Conservation (phyloP, 768 basidiomycete genomes). For the Amanita subjunquillea region DNA sequence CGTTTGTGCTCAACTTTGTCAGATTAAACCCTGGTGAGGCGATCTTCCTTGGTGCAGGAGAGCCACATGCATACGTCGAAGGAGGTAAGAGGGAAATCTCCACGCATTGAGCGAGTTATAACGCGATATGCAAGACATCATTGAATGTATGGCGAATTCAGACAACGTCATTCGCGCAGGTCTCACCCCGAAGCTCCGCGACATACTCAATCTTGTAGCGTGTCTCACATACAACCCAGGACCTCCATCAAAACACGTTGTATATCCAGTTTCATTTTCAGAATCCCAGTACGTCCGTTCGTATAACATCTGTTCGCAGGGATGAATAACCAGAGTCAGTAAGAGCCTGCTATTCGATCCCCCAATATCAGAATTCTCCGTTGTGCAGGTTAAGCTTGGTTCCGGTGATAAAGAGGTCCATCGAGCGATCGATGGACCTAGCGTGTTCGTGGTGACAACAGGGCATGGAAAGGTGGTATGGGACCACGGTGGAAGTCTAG, state of each 20-base stretch:
- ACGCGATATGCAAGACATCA: conserved; percentile 56
- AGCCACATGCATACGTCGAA: conserved; percentile 92
- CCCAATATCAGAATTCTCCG: conserved; percentile 89
- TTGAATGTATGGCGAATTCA: conserved; percentile 98
- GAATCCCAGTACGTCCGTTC: background rate
- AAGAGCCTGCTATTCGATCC: conserved; percentile 66
- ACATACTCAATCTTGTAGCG: conserved; percentile 81
- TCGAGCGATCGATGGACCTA: conserved; percentile 67
- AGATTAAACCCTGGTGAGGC: conserved; percentile 75
- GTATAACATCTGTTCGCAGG: background rate
- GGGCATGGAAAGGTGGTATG: conserved; percentile 53
- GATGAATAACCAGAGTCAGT: conserved; percentile 7
- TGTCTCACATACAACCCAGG: conserved; percentile 81
- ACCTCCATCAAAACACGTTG: conserved; percentile 56
- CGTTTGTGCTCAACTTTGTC: conserved; percentile 83
- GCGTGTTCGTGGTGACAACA: conserved; percentile 67
- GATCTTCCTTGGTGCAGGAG: conserved; percentile 91
- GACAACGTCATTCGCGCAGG: conserved; percentile 99
- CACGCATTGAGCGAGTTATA: conserved; percentile 3
- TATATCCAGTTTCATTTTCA: conserved; percentile 46
- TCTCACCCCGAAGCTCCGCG: conserved; percentile 91
- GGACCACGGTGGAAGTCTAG: conserved; percentile 26
- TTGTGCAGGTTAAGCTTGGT: conserved; percentile 50
- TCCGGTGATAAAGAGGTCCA: conserved; percentile 42
- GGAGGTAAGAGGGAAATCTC: conserved; percentile 51